Evolutionary conservation across 2,329 filamentous ascomycete species (phyloP).

Genomic region (Rutstroemia sp.): DNA sequence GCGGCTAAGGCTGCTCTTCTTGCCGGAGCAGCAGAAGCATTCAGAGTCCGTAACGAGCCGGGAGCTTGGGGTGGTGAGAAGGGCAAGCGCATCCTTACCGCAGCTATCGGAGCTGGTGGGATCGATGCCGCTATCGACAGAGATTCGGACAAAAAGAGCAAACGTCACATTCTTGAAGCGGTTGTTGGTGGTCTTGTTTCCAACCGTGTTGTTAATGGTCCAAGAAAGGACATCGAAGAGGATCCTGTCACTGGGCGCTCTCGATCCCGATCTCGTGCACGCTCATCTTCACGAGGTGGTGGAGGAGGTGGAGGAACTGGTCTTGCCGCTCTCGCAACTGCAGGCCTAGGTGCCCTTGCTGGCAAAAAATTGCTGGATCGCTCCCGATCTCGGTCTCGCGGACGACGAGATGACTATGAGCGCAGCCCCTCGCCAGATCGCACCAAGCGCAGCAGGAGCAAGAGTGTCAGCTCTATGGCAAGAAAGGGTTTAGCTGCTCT

Average conservation of each 20-base stretch:
- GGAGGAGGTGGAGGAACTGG: conserved; percentile 40
- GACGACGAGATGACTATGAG: conserved; percentile 26
- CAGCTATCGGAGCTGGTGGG: conserved; percentile 76
- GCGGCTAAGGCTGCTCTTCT: conserved; percentile 86
- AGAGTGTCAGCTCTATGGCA: conserved; percentile 56
- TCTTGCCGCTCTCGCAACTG: conserved; percentile 56
- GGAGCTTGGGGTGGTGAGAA: conserved; percentile 88
- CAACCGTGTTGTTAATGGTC: conserved; percentile 78
- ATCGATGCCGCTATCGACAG: conserved; percentile 68
- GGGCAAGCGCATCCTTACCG: conserved; percentile 84
- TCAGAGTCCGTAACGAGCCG: conserved; percentile 80
- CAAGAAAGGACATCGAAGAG: conserved; percentile 51
- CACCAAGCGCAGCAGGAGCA: conserved; percentile 50
- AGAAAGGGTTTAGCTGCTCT: conserved; percentile 55
- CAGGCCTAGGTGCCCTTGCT: conserved; percentile 52
- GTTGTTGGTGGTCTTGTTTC: conserved; percentile 83
- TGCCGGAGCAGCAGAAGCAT: conserved; percentile 86
- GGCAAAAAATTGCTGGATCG: conserved; percentile 53
- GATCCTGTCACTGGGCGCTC: conserved; percentile 47
- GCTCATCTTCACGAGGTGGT: conserved; percentile 42
- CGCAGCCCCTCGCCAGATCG: conserved; percentile 23
- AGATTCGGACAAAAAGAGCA: conserved; percentile 65
- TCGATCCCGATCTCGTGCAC: conserved; percentile 61
- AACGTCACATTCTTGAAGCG: conserved; percentile 76
- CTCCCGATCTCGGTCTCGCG: conserved; percentile 38